Evolutionary conservation across 169 alveolate species (phyloP).

Genomic region (Amoebophrya sp.): DNA sequence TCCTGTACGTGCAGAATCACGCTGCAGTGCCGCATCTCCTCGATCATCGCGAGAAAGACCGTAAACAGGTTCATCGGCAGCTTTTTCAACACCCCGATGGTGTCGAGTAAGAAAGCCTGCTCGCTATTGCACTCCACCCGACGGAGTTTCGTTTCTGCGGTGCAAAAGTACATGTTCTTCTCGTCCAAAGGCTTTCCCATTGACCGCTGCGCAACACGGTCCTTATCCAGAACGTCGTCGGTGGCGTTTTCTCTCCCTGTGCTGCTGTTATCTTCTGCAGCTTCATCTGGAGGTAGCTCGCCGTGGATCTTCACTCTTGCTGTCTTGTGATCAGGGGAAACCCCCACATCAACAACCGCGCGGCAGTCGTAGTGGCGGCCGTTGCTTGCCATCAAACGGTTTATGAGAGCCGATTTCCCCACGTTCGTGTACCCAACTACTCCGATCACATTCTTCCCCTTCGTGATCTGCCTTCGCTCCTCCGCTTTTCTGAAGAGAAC

Average conservation of each 20-base stretch:
- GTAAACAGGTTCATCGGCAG: neutral
- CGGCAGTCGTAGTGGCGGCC: neutral
- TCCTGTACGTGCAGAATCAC: slow-evolving; percentile 4
- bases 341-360: neutral
- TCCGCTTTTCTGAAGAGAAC: neutral
- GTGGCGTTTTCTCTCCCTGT: too few relatives aligned
- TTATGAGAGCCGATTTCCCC: neutral
- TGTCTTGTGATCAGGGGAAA: neutral
- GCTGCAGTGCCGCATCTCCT: neutral
- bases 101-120: neutral
- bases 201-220: neutral
- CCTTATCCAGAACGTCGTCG: neutral
- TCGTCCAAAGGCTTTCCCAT: neutral
- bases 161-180: neutral
- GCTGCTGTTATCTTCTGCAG: too few relatives aligned
- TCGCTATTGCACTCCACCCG: neutral
- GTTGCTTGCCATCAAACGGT: neutral
- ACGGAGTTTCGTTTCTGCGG: neutral
- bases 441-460: neutral
- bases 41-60: neutral
- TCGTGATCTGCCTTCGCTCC: neutral
- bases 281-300: too few relatives aligned
- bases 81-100: neutral
- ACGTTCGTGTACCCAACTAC: slow-evolving; percentile 16
- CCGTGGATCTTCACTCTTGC: neutral